Evolutionary conservation across 495 filamentous ascomycete genomes (phyloP).

Genomic region (Mytilinidion resinicola): DNA sequence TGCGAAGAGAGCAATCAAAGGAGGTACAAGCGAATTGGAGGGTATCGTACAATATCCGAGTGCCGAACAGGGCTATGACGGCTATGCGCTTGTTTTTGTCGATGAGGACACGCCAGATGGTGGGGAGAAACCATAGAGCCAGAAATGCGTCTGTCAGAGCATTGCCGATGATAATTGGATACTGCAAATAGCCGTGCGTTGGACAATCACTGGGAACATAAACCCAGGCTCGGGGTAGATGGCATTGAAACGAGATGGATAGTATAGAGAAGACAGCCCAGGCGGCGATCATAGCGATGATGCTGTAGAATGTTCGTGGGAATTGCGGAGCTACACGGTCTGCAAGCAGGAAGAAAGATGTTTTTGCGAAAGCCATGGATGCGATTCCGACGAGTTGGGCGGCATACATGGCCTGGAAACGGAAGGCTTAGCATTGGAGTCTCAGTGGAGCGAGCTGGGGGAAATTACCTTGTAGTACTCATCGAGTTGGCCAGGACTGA

Average conservation of each 20-base stretch:
- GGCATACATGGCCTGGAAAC: constrained; percentile 6
- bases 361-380: constrained; percentile 21
- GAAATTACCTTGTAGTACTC: constrained; percentile 10
- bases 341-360: constrained; percentile 21
- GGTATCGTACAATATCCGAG: constrained; percentile 11
- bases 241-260: constrained; percentile 25
- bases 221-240: constrained; percentile 21
- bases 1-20: not conserved
- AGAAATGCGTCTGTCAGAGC: constrained; percentile 24
- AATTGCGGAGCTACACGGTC: constrained; percentile 19
- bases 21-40: not conserved
- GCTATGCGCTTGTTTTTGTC: constrained; percentile 7
- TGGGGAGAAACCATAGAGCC: constrained; percentile 22
- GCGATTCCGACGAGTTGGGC: constrained; percentile 14
- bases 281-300: constrained; percentile 6
- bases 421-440: too few species aligned
- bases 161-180: constrained; percentile 25
- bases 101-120: constrained; percentile 21
- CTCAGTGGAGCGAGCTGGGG: too few species aligned
- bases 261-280: constrained; percentile 27
- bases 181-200: constrained; percentile 17
- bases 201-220: constrained; percentile 10
- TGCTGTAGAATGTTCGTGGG: constrained; percentile 3
- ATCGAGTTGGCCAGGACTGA: constrained; percentile 2
- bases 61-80: constrained; percentile 20